Evolutionary conservation across 2,329 filamentous ascomycete genomes (phyloP), one percentile per base, ranked within the genome.

Genomic region (Colletotrichum eleusines): DNA sequence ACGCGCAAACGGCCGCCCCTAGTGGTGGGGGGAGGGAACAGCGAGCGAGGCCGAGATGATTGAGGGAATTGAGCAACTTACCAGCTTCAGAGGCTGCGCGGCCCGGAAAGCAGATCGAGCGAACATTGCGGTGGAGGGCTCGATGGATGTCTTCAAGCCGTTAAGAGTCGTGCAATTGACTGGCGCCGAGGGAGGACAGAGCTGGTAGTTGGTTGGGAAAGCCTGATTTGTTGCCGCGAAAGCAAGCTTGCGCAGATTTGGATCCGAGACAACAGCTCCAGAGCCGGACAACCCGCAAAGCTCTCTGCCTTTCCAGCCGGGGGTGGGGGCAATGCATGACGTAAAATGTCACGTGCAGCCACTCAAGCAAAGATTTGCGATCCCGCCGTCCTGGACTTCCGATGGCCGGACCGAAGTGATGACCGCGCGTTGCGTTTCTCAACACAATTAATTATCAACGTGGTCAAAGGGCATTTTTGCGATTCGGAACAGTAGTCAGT

Each of bases 31-130:
- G 31, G 11, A 16, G 33, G 35, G 18, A 8, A 42, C 31, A 53
- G 35, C 11, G 11, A 28, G 48, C 48, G 11, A 63, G 26, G 26
- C 16, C 44, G 2, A 14, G n/a, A 62, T 12, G 18, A 38, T 26
- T 38, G 51, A 58, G 57, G 48, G 48, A 50, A 44, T 67, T 76
- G 14, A 60, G 31, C 44, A 54, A 6, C 88, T 79, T 83, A 93
- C 91, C 83, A 87, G 87, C 81, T 86, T 89, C 75, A 92, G 80
- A 74, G 91, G 90, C 83, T 90, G 89, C 64, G 87, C 87, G 76
- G 86, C 87, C 78, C 90, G 87, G 78, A 92, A 86, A 74, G 85
- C 84, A 76, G 89, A 86, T 84, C 91, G 86, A 73, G 91, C 86
- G 78, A 93, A 91, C 90, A 94, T 92, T 74, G 51, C 65, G 66